Evolutionary conservation across 2,329 filamentous ascomycete species (phyloP), one percentile per base, ranked within the genome.

Genomic region (Oidium heveae): DNA sequence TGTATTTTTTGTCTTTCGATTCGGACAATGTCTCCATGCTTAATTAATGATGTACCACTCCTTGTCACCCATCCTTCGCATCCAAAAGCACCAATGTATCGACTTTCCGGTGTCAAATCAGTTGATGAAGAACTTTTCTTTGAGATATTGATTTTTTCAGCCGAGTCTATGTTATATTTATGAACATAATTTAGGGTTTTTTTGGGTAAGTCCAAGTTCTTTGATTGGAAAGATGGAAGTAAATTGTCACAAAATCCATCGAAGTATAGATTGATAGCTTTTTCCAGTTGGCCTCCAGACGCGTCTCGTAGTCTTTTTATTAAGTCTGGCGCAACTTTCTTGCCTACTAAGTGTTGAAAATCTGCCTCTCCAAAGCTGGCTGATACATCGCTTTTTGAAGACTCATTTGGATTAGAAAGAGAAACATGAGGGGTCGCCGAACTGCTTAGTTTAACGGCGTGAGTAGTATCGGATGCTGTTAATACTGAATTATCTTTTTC

Each of bases 1-100:
- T 83, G 80, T 28, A 83, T 79, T 66, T 83, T 88, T 56, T 86
- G 80, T 46, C 91, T 80, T 67, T 96, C 89, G 47, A 98, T 94
- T 52, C 74, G 80, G 56, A 98, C 79, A n/a, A 69, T 62, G 59
- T 96, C 89, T 16, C 84, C 86, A 62, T 94, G 84, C 59, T 79
- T 83, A 28, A 98, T 64, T 6, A 95, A 65, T 39, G 77, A 77
- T 2, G 69, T 70, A 0, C 89, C 89, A 65, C 86, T 95, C 61
- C 81, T 79, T 3, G 89, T 96, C 6, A 86, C 81, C 91, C 91
- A 98, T 4, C 82, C 91, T 54, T 83, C 86, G 4, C 85, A 87
- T 9, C 91, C 91, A 67, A 96, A 91, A 0, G 87, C 86, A 18
- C 91, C 91, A 57, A 96, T 76, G 62, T 96, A 98, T 62, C 91